Evolutionary conservation across 495 filamentous ascomycete species (phyloP).

Genomic region (Sporormia fimetaria): DNA sequence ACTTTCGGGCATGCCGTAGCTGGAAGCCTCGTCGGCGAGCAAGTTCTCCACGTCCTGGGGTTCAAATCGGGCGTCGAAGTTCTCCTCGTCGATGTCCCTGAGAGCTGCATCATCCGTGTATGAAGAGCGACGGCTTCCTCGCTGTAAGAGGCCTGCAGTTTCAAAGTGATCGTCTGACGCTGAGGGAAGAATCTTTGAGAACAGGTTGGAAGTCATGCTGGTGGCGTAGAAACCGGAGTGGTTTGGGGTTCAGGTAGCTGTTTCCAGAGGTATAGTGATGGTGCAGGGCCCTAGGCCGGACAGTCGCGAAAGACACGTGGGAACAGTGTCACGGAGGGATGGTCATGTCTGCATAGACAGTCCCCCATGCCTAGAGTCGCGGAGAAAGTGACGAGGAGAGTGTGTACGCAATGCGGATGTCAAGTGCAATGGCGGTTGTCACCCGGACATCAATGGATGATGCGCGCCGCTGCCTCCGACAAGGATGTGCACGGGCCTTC

Average conservation of each 20-base stretch:
- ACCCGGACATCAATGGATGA: too few species aligned
- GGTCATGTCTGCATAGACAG: slow-evolving; percentile 12
- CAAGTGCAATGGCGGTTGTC: slow-evolving; percentile 9
- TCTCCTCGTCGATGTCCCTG: slow-evolving; percentile 59
- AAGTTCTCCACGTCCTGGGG: slow-evolving; percentile 62
- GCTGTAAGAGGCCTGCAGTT: slow-evolving; percentile 59
- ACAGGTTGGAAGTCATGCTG: slow-evolving; percentile 67
- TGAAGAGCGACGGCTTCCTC: slow-evolving; percentile 46
- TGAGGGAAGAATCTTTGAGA: slow-evolving; percentile 58
- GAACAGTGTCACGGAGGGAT: neutral
- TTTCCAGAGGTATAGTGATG: too few species aligned
- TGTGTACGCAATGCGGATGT: slow-evolving; percentile 8
- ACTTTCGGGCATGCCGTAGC: slow-evolving; percentile 49
- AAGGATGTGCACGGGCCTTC: too few species aligned
- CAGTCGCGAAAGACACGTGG: neutral
- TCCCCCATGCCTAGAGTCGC: slow-evolving; percentile 15
- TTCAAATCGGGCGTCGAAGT: slow-evolving; percentile 52
- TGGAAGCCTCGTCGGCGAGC: slow-evolving; percentile 50
- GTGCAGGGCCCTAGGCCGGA: slow-evolving; percentile 9
- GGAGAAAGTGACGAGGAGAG: slow-evolving; percentile 10
- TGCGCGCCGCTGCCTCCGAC: too few species aligned
- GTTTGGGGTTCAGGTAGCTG: slow-evolving; percentile 9
- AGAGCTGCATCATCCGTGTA: slow-evolving; percentile 55
- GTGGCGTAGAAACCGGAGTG: neutral
- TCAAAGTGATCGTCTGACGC: slow-evolving; percentile 44